Evolutionary conservation across 306 rosid species (phyloP).

Genomic region (Cicer chorassanicum): DNA sequence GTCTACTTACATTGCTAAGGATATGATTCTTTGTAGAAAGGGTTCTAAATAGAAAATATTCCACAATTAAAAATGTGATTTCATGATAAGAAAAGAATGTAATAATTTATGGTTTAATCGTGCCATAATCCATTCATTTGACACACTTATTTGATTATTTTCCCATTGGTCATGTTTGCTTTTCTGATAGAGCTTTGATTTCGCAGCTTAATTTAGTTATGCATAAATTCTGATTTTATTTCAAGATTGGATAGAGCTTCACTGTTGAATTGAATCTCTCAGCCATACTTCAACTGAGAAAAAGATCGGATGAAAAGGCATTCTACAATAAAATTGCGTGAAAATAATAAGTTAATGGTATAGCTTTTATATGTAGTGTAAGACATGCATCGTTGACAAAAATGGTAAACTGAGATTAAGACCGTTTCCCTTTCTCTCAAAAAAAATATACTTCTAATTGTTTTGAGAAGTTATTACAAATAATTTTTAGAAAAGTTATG

Average conservation of each 20-base stretch:
- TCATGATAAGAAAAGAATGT: constrained; percentile 20
- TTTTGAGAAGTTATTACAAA: not conserved
- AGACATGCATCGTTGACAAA: not conserved
- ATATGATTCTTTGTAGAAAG: constrained; percentile 32
- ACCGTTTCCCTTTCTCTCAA: not conserved
- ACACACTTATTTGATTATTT: not conserved
- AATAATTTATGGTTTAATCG: constrained; percentile 34
- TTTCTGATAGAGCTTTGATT: constrained; percentile 14
- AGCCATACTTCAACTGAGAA: not conserved
- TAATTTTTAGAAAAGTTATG: not conserved
- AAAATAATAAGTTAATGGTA: not conserved
- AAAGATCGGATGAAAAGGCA: not conserved
- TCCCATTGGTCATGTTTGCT: not conserved
- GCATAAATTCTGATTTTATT: not conserved
- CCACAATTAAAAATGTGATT: constrained; percentile 11
- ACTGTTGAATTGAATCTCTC: not conserved
- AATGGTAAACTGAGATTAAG: not conserved
- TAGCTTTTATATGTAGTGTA: not conserved
- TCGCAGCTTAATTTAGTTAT: constrained; percentile 12
- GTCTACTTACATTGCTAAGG: constrained; percentile 19
- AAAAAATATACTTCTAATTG: not conserved
- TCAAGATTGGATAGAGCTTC: constrained; percentile 26
- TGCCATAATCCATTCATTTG: constrained; percentile 28
- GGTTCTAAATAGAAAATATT: constrained; percentile 21
- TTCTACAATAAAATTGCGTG: not conserved